Conservation (phyloP, 441 rosid genomes). For the Melastoma candidum region DNA sequence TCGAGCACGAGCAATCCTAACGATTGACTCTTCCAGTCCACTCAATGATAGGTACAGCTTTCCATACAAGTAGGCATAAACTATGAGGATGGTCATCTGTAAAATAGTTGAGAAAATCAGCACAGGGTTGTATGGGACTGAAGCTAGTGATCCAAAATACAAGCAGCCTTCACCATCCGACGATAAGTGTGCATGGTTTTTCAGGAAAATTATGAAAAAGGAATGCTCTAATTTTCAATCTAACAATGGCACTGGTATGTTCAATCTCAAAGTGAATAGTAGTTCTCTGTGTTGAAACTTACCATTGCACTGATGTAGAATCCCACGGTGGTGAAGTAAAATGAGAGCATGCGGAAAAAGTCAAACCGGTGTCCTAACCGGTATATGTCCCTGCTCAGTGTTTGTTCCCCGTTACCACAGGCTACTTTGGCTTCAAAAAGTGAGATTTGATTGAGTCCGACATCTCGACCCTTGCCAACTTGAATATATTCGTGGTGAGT, state of each 20-base stretch:
- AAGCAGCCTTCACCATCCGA: too few relatives aligned
- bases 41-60: slow-evolving; percentile 15
- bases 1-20: slow-evolving; percentile 9
- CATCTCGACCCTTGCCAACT: slow-evolving; percentile 25
- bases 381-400: slow-evolving; percentile 15
- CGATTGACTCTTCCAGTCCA: slow-evolving; percentile 9
- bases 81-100: slow-evolving; percentile 8
- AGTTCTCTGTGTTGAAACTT: not conserved
- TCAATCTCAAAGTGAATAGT: too few relatives aligned
- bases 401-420: slow-evolving; percentile 15
- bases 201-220: too few relatives aligned
- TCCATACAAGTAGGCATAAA: slow-evolving; percentile 11
- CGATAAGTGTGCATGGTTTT: too few relatives aligned
- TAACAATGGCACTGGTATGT: not conserved
- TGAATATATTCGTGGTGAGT: slow-evolving; percentile 27
- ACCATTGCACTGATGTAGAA: slow-evolving; percentile 16
- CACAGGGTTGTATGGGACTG: not conserved
- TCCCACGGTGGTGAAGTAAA: slow-evolving; percentile 15
- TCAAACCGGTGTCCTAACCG: slow-evolving; percentile 17
- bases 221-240: not conserved
- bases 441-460: slow-evolving; percentile 24
- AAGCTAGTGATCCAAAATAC: not conserved
- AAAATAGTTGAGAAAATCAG: not conserved
- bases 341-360: slow-evolving; percentile 18
- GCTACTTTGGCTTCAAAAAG: slow-evolving; percentile 24